phyloP scores from a whole-genome alignment of 2,329 filamentous ascomycete species.

The Hymenoscyphus albidus region DNA sequence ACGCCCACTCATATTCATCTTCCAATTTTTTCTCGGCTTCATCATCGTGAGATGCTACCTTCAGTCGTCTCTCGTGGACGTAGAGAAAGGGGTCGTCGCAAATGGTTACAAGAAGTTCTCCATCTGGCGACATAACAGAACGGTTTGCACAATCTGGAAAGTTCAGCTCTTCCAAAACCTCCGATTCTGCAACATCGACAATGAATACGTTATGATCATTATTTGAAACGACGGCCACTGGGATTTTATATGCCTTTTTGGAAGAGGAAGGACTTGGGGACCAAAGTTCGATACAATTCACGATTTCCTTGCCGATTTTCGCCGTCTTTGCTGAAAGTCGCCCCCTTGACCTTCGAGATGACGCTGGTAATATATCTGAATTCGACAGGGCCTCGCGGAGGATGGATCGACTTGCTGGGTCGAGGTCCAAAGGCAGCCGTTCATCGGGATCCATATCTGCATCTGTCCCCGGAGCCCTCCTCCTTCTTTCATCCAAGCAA shows the following conservation, averaged over 20 bases:
- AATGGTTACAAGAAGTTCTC: conserved; percentile 73
- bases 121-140: conserved; percentile 88
- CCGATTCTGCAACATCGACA: conserved; percentile 68
- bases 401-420: conserved; percentile 28
- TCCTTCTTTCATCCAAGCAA: conserved; percentile 24
- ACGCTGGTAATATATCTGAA: conserved; percentile 13
- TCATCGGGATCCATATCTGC: conserved; percentile 49
- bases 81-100: conserved; percentile 85
- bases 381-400: conserved; percentile 10
- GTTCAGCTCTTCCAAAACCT: conserved; percentile 65
- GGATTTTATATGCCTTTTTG: conserved; percentile 43
- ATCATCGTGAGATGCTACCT: conserved; percentile 21
- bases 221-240: conserved; percentile 75
- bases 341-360: conserved; percentile 20
- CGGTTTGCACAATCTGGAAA: conserved; percentile 90
- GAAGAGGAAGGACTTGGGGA: conserved; percentile 39
- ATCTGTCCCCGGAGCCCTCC: neutral
- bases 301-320: conserved; percentile 56
- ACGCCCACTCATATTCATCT: conserved; percentile 46
- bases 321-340: conserved; percentile 44
- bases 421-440: conserved; percentile 51
- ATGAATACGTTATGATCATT: conserved; percentile 87
- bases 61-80: conserved; percentile 60
- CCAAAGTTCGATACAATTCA: conserved; percentile 65
- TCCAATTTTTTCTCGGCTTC: conserved; percentile 24